Conservation (phyloP, 163 green algal genomes). For the Picocystis sp. region DNA sequence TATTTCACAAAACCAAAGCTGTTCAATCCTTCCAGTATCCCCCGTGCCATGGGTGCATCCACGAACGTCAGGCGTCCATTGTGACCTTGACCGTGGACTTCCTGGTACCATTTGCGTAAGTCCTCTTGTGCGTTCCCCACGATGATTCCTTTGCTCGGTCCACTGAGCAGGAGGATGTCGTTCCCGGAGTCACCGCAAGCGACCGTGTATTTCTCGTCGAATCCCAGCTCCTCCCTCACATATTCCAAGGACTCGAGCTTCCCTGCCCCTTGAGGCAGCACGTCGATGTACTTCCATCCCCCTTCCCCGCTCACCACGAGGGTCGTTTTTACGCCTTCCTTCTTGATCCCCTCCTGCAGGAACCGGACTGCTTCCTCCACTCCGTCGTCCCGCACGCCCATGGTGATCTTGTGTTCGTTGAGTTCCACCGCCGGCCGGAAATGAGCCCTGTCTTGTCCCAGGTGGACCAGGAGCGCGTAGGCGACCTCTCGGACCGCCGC, state of each 20-base stretch:
- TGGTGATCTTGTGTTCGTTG: conserved; percentile 55
- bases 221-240: conserved; percentile 39
- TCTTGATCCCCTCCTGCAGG: conserved; percentile 16
- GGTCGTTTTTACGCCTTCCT: conserved; percentile 3
- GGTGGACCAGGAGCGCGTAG: conserved; percentile 17
- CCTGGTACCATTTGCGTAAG: conserved; percentile 50
- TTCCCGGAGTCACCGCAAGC: conserved; percentile 71
- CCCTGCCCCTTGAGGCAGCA: conserved; percentile 40
- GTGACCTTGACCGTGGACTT: conserved; percentile 35
- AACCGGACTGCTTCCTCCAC: conserved; percentile 9
- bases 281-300: conserved; percentile 77
- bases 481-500: conserved; percentile 35
- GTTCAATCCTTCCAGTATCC: conserved; percentile 65
- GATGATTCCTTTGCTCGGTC: conserved; percentile 45
- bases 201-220: conserved; percentile 26
- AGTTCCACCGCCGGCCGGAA: conserved; percentile 43
- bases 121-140: conserved; percentile 71
- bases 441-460: conserved; percentile 28
- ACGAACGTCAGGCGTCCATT: background rate
- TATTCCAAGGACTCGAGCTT: conserved; percentile 78
- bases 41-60: conserved; percentile 28
- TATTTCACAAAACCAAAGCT: conserved; percentile 36
- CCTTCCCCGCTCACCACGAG: conserved; percentile 55
- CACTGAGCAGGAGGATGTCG: conserved; percentile 72
- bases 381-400: conserved; percentile 48